A percentile compares a stretch with the other conserved stretches of the same genome.
Conservation (phyloP, 371 early-diverging fungal species). For the Funneliformis caledonium region DNA sequence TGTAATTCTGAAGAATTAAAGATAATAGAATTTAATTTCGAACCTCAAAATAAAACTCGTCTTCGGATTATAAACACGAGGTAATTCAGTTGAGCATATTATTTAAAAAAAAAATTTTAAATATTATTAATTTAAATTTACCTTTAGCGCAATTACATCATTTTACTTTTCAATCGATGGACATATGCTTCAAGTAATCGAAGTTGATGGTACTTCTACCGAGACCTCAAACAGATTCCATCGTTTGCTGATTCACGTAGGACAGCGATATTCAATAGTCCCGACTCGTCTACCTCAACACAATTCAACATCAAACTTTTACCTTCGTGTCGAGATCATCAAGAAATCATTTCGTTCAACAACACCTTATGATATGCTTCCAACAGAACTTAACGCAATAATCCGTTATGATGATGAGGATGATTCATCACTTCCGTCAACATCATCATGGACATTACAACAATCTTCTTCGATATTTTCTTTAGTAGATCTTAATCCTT, state of each 20-base stretch:
- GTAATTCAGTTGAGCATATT: not conserved
- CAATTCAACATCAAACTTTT: not conserved
- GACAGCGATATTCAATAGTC: conserved; percentile 25
- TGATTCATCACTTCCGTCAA: not conserved
- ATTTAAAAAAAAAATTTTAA: too few relatives aligned
- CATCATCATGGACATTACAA: not conserved
- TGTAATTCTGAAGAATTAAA: conserved; percentile 3
- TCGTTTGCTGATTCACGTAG: conserved; percentile 1
- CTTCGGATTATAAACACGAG: conserved; percentile 75
- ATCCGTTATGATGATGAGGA: not conserved
- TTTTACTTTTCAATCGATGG: conserved; percentile 51
- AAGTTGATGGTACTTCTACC: conserved; percentile 52
- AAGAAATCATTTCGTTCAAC: not conserved
- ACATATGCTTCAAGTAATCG: conserved; percentile 51
- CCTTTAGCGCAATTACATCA: conserved; percentile 30
- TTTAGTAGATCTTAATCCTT: not conserved
- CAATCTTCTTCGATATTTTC: not conserved
- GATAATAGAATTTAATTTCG: conserved; percentile 55
- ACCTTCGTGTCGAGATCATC: not conserved
- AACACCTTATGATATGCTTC: not conserved
- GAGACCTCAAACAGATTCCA: conserved; percentile 44
- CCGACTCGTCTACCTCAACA: not conserved
- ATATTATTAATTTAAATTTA: not conserved
- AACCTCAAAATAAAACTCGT: conserved; percentile 80
- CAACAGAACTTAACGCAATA: not conserved